These are phyloP conservation scores for Fusarium tuaranense DNA, from an alignment of 2,329 filamentous ascomycete genomes.

Conservation along the genomic window DNA sequence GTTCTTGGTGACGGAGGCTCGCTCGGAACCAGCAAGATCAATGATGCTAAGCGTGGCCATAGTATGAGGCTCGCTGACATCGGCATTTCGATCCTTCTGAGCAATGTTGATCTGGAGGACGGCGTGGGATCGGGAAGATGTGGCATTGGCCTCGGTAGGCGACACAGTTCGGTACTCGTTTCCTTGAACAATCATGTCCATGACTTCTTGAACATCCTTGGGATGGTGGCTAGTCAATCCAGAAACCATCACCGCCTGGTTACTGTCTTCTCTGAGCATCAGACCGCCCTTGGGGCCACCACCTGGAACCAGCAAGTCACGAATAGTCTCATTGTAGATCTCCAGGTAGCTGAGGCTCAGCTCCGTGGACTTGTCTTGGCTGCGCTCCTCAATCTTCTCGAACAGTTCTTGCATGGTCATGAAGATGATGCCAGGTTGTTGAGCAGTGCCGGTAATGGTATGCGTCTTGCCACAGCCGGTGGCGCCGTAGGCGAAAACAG, in stretches of 20 bases:
- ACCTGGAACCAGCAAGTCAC: slow-evolving; percentile 89
- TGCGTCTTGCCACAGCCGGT: slow-evolving; percentile 99
- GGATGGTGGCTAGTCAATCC: slow-evolving; percentile 93
- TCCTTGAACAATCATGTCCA: slow-evolving; percentile 98
- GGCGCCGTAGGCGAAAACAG: slow-evolving; percentile 97
- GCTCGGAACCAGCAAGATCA: slow-evolving; percentile 94
- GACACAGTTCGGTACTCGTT: slow-evolving; percentile 97
- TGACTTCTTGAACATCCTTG: slow-evolving; percentile 92
- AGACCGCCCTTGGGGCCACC: slow-evolving; percentile 85
- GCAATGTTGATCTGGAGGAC: slow-evolving; percentile 97
- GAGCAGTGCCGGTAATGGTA: slow-evolving; percentile 91
- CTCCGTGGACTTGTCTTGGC: slow-evolving; percentile 88
- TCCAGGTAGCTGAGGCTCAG: slow-evolving; percentile 95
- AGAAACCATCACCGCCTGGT: slow-evolving; percentile 90
- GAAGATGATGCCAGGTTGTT: slow-evolving; percentile 97
- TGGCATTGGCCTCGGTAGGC: slow-evolving; percentile 96
- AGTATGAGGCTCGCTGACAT: slow-evolving; percentile 93
- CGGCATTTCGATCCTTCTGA: slow-evolving; percentile 92
- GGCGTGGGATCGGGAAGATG: slow-evolving; percentile 95
- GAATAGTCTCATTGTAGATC: slow-evolving; percentile 99
- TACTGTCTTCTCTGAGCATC: slow-evolving; percentile 94
- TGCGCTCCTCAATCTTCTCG: slow-evolving; percentile 90
- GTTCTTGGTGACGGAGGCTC: slow-evolving; percentile 97
- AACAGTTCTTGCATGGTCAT: slow-evolving; percentile 99
- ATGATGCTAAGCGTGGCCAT: slow-evolving; percentile 99